Conservation (phyloP, 2,329 filamentous ascomycete species). For the Pleomassaria siparia region DNA sequence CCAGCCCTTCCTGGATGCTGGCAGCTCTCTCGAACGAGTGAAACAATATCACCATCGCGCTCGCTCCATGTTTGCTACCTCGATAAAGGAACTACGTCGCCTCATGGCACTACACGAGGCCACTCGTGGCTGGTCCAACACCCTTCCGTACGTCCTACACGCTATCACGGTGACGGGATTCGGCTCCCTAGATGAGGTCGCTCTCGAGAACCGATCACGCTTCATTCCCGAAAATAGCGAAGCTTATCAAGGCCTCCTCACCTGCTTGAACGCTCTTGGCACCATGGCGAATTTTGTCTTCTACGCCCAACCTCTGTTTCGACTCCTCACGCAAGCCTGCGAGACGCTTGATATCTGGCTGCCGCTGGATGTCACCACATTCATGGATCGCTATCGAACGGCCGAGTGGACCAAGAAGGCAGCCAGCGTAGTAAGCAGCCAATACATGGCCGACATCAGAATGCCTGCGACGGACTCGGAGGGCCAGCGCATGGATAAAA, state of each 20-base stretch:
- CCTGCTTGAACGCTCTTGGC: constrained; percentile 28
- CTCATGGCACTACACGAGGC: constrained; percentile 27
- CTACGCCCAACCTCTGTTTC: constrained; percentile 32
- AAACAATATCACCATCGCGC: constrained; percentile 20
- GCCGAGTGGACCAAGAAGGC: constrained; percentile 37
- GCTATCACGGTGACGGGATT: constrained; percentile 27
- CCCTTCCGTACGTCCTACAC: constrained; percentile 30
- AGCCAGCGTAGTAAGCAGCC: constrained; percentile 27
- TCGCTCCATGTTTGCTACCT: constrained; percentile 14
- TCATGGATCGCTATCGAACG: constrained; percentile 23
- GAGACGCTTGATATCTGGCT: constrained; percentile 20
- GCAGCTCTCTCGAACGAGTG: constrained; percentile 12
- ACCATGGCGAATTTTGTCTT: constrained; percentile 27
- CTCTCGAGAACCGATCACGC: constrained; percentile 7
- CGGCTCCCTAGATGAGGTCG: constrained; percentile 30
- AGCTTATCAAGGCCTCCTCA: constrained; percentile 27
- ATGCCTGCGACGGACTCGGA: constrained; percentile 16
- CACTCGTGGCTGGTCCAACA: constrained; percentile 26
- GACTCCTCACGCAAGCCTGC: constrained; percentile 31
- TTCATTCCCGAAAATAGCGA: constrained; percentile 16
- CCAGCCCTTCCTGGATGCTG: constrained; percentile 20
- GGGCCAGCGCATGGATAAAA: constrained; percentile 28
- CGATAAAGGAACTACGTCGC: constrained; percentile 25
- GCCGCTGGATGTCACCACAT: constrained; percentile 21
- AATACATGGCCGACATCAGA: constrained; percentile 31